These are phyloP conservation scores for Nothopassalora personata DNA, from an alignment of 2,329 filamentous ascomycete species.

Conservation along the genomic window DNA sequence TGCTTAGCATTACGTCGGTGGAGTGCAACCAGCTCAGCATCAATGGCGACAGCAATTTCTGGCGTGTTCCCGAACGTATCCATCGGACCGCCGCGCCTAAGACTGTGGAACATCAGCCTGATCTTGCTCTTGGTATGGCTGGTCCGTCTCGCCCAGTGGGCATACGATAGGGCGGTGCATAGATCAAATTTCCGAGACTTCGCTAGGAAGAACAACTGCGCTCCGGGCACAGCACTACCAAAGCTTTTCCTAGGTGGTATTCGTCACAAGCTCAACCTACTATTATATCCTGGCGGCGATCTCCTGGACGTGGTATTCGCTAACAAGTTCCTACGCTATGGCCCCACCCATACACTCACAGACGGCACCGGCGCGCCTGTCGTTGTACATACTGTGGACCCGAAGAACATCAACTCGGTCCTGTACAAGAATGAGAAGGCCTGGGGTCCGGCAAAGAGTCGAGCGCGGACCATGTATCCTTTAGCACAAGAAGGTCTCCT, in stretches of 20 bases:
- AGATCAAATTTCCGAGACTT: background rate
- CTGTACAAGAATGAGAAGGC: constrained; percentile 11
- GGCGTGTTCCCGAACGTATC: background rate
- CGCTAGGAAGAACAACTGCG: constrained; percentile 7
- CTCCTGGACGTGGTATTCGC: constrained; percentile 18
- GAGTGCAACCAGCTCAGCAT: background rate
- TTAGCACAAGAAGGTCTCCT: constrained; percentile 19
- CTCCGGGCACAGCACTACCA: constrained; percentile 5
- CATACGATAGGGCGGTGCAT: background rate
- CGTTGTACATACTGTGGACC: constrained; percentile 20
- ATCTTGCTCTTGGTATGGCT: background rate
- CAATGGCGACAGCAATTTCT: background rate
- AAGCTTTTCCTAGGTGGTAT: constrained; percentile 12
- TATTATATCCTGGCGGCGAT: constrained; percentile 14
- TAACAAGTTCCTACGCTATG: constrained; percentile 17
- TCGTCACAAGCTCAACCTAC: constrained; percentile 18
- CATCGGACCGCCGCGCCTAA: background rate
- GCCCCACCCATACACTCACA: constrained; percentile 16
- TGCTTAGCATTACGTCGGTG: background rate
- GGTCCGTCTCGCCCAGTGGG: background rate
- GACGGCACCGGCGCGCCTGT: constrained; percentile 12
- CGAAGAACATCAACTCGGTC: constrained; percentile 18
- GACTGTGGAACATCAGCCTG: background rate
- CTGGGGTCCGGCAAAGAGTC: constrained; percentile 15
- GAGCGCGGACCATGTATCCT: constrained; percentile 18